Evolutionary conservation across 768 basidiomycete species (phyloP).

Genomic region (Podaxis sp.): DNA sequence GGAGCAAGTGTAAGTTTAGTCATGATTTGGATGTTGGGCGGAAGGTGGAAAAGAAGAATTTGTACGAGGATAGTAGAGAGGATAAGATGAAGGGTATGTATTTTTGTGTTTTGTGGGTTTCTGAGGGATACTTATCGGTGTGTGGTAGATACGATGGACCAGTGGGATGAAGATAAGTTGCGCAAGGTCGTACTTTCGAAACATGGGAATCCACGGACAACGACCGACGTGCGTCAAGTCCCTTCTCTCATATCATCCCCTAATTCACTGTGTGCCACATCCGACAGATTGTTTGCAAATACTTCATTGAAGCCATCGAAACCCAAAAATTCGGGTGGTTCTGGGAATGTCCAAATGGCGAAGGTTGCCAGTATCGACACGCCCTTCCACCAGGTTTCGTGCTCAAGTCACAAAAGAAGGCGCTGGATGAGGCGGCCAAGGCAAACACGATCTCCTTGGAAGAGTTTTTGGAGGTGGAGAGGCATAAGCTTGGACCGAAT

Average conservation of each 20-base stretch:
- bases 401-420: constrained; percentile 91
- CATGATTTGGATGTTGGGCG: constrained; percentile 88
- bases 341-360: constrained; percentile 92
- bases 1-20: constrained; percentile 94
- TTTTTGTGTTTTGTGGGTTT: not conserved
- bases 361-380: constrained; percentile 90
- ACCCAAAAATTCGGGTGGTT: constrained; percentile 93
- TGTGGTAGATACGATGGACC: constrained; percentile 88
- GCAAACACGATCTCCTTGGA: constrained; percentile 88
- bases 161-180: constrained; percentile 95
- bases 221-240: constrained; percentile 70
- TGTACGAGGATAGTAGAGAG: constrained; percentile 87
- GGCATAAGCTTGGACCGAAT: constrained; percentile 89
- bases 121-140: not conserved
- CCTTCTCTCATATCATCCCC: constrained; percentile 1
- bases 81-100: constrained; percentile 72
- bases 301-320: constrained; percentile 96
- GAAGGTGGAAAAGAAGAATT: constrained; percentile 93
- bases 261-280: not conserved
- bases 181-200: constrained; percentile 84
- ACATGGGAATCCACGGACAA: constrained; percentile 86
- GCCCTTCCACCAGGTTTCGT: constrained; percentile 96
- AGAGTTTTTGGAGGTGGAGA: constrained; percentile 97
- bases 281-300: constrained; percentile 92
- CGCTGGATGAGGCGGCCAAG: constrained; percentile 87